Evolutionary conservation across 495 filamentous ascomycete genomes (phyloP), one percentile per base, ranked within the genome.

Genomic region (Xylaria venustula): DNA sequence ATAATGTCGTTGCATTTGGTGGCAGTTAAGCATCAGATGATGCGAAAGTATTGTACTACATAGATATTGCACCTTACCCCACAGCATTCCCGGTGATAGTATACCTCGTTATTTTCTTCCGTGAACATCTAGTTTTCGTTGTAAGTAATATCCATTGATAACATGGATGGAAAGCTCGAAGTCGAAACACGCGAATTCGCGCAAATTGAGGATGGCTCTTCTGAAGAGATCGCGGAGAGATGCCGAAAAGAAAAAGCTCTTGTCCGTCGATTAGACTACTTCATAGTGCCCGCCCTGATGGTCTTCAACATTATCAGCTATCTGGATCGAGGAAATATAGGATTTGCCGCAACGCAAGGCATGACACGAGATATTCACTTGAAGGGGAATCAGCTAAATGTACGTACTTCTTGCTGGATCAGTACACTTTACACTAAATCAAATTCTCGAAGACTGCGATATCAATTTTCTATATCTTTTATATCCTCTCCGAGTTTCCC

Each of bases 251-350:
- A 72, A 61, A 50, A 26, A 2, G 62, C 57, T 20, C 65, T 73
- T 9, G 71, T 75, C 9, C 61, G 71, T n/a, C 76, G 76, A 50
- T 67, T 79, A 48, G 76, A 79, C 60, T 61, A 66, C 12, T 79
- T 72, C 63, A 65, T 79, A 34, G 73, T 73, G 20, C 76, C 76
- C 0, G 74, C 77, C 19, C 64, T 79, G 62, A 70, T 79, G 60
- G 23, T 72, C 15, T 61, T 79, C 8, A 72, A 71, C 69, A 60
- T 77, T 0, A 75, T 79, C 34, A 68, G 63, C 37, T 77, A 77
- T 63, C 68, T 79, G 0, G 76, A 79, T 55, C 65, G 76, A 44
- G 74, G 76, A 0, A 77, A 77, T 49, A 77, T 79, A 20, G 76
- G 72, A 5, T 73, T 68, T 42, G 72, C 72, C 2, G 70, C 70